phyloP scores from a whole-genome alignment of 257 asterid genomes.

The Ehretia macrophylla region DNA sequence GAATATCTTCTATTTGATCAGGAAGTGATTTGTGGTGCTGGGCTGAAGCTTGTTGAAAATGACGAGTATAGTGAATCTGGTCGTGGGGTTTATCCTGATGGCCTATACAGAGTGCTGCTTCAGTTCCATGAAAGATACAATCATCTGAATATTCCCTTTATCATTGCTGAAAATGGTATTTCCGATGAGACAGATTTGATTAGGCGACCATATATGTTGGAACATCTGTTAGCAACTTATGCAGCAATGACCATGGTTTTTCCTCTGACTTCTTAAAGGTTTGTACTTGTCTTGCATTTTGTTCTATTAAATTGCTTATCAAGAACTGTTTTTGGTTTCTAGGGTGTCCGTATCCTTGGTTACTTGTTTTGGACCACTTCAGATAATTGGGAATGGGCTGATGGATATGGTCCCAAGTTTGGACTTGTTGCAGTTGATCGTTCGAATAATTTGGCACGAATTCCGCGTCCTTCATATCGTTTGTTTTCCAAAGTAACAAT shows the following conservation, averaged over 20 bases:
- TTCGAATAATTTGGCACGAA: conserved; percentile 63
- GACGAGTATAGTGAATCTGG: conserved; percentile 99
- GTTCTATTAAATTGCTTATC: conserved; percentile 6
- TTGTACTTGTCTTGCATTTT: neutral
- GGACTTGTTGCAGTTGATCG: conserved; percentile 94
- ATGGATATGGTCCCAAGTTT: conserved; percentile 97
- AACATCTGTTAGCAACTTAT: conserved; percentile 76
- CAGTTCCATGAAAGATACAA: conserved; percentile 86
- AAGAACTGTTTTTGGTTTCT: conserved; percentile 6
- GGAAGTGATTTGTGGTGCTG: conserved; percentile 83
- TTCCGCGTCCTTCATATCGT: conserved; percentile 78
- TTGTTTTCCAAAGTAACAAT: conserved; percentile 60
- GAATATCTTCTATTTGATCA: conserved; percentile 31
- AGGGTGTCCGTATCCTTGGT: conserved; percentile 90
- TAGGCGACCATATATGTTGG: conserved; percentile 82
- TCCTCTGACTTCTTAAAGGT: conserved; percentile 13
- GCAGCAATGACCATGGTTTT: conserved; percentile 78
- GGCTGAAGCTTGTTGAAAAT: conserved; percentile 73
- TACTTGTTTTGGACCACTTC: conserved; percentile 97
- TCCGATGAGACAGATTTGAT: conserved; percentile 85
- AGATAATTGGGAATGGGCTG: conserved; percentile 99
- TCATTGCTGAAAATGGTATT: conserved; percentile 84
- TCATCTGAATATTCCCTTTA: conserved; percentile 61
- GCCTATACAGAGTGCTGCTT: conserved; percentile 70
- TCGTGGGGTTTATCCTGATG: conserved; percentile 97